Conservation (phyloP, 306 rosid genomes). For the Dryas drummondii region DNA sequence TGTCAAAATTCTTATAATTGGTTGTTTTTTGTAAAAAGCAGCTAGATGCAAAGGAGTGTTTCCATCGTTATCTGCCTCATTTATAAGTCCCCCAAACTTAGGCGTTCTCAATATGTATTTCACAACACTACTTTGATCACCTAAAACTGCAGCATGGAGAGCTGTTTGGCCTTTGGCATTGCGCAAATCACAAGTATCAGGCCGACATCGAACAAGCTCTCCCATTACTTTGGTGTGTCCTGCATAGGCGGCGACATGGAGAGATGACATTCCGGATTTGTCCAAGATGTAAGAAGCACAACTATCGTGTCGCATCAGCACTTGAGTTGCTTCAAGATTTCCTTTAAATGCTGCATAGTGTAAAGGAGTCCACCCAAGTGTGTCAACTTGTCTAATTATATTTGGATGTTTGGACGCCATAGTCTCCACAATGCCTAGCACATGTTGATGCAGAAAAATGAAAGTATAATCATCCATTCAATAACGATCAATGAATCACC, state of each 20-base stretch:
- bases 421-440: neutral
- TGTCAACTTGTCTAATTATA: neutral
- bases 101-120: neutral
- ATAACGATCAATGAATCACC: no score
- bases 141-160: conserved; percentile 6
- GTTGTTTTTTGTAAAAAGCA: neutral
- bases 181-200: conserved; percentile 4
- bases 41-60: conserved; percentile 25
- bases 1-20: neutral
- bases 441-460: no score
- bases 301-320: neutral
- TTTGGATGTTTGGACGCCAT: neutral
- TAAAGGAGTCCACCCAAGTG: conserved; percentile 17
- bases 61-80: conserved; percentile 12
- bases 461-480: no score
- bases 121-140: neutral
- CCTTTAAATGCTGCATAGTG: conserved; percentile 12
- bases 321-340: neutral
- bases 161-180: neutral
- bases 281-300: neutral
- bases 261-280: conserved; percentile 15
- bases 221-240: neutral
- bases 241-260: conserved; percentile 8
- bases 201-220: neutral
- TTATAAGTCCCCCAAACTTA: neutral